Conservation (phyloP, 2,329 filamentous ascomycete species). For the Aureobasidium sp. region DNA sequence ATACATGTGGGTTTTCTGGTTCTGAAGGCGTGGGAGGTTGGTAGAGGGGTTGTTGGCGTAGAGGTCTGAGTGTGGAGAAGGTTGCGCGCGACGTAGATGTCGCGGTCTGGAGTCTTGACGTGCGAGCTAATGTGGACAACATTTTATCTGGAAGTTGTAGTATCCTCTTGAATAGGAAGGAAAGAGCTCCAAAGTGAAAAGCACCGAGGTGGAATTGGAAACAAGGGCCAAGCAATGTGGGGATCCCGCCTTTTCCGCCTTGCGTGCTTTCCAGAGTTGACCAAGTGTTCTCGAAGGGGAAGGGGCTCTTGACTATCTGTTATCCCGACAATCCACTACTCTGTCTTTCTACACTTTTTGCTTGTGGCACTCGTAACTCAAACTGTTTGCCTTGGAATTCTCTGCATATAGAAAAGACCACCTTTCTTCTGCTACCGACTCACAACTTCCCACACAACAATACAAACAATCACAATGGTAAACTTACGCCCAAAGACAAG, state of each 20-base stretch:
- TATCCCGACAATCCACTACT: too few species aligned
- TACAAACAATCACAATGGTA: constrained; percentile 4
- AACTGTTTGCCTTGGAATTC: background rate
- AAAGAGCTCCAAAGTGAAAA: too few species aligned
- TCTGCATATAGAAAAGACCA: background rate
- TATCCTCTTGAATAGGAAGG: too few species aligned
- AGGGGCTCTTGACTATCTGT: background rate
- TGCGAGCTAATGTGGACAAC: background rate
- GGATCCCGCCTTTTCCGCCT: background rate
- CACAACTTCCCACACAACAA: background rate
- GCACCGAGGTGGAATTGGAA: background rate
- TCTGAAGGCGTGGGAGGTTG: constrained; percentile 11
- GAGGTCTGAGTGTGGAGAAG: background rate
- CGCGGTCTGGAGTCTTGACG: background rate
- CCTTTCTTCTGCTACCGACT: too few species aligned
- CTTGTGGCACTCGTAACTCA: background rate
- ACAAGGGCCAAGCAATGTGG: background rate
- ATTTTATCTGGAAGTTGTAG: too few species aligned
- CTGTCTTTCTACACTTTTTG: too few species aligned
- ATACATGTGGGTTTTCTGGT: constrained; percentile 13
- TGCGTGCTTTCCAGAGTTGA: background rate
- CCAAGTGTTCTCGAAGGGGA: constrained; percentile 3
- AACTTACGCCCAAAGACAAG: background rate
- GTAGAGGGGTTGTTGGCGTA: constrained; percentile 6
- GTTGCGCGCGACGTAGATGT: background rate